Base-by-base conservation (phyloP, 257 asterid genomes). In the Primulina eburnea region DNA sequence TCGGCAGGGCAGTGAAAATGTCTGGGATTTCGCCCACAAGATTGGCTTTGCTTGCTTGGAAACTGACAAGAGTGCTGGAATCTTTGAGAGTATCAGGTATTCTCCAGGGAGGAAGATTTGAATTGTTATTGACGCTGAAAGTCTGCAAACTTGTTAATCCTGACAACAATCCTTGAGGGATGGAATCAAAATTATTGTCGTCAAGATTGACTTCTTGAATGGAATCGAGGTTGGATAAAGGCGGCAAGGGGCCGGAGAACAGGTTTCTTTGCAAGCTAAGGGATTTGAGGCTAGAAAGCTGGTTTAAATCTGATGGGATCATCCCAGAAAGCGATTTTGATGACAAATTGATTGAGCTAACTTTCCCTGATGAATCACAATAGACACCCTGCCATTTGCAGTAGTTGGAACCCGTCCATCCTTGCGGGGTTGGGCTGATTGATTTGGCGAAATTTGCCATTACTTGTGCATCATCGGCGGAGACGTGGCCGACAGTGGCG, bases 331-430 rank as follows among this genome's bases (percentile, higher is more conserved):
- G 78, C 24, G 82, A 85, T 70, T 34, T 81, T 2, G 83, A 72
- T 0, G 75, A 62, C 32, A 92, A 85, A 37, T 78, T 81, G 20
- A 93, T 87, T 62, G 86, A 76, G 73, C 57, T 78, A 62, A 89
- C 89, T 50, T 52, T 66, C 65, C 77, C 77, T 0, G 89, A 72
- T 2, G 78, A 28, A 67, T 87, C 87, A 43, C 99, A 93, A n/a
- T 64, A 28, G 9, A 93, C 72, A 67, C 92, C 92, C 0, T 71
- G 26, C 97, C 99, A 93, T 77, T 80, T 74, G 84, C 99, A 90
- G 71, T 79, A 86, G 61, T 80, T 52, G 69, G 82, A 17, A 11
- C 86, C 92, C 0, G 77, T 30, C 98, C 98, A 92, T 7, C 84
- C 80, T 1, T 75, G 2, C 0, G 92, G 96, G 68, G 85, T 17